Conservation (phyloP, 2,329 filamentous ascomycete genomes). For the Sclerotiophoma versabilis region DNA sequence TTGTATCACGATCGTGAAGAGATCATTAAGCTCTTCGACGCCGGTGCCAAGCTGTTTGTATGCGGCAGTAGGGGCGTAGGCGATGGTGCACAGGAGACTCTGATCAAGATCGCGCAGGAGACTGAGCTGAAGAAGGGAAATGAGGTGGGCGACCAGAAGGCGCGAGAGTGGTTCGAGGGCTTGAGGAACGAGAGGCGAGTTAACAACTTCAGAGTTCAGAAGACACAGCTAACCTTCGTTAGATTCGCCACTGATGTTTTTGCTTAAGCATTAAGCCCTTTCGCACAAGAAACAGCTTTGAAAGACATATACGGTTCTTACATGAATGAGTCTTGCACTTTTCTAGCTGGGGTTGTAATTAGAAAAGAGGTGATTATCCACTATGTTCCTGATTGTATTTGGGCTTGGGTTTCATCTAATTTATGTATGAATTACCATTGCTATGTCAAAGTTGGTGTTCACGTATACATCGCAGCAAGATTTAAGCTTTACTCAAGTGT, state of each 20-base stretch:
- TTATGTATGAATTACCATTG: too few relatives aligned
- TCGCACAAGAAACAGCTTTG: too few relatives aligned
- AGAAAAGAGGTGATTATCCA: too few relatives aligned
- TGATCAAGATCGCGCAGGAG: conserved; percentile 55
- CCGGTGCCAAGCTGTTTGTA: conserved; percentile 66
- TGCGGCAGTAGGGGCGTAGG: conserved; percentile 65
- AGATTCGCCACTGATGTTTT: conserved; percentile 13
- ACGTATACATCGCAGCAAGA: too few relatives aligned
- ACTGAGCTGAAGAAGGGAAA: conserved; percentile 49
- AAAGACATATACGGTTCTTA: too few relatives aligned
- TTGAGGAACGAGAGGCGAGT: conserved; percentile 52
- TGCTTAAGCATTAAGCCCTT: background rate
- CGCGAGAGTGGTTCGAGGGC: conserved; percentile 55
- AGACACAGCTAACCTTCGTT: background rate
- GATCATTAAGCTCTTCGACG: conserved; percentile 54
- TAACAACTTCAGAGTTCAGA: too few relatives aligned
- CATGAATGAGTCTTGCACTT: too few relatives aligned
- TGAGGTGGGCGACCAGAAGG: conserved; percentile 49
- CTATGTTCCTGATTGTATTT: too few relatives aligned
- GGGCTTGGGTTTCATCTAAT: too few relatives aligned
- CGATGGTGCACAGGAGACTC: conserved; percentile 52
- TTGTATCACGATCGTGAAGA: conserved; percentile 58
- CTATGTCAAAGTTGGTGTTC: too few relatives aligned
- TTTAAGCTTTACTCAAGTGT: too few relatives aligned
- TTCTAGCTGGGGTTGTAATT: too few relatives aligned